These are phyloP conservation scores for Rutstroemia sp. DNA, from an alignment of 2,329 filamentous ascomycete species.

Conservation along the genomic window DNA sequence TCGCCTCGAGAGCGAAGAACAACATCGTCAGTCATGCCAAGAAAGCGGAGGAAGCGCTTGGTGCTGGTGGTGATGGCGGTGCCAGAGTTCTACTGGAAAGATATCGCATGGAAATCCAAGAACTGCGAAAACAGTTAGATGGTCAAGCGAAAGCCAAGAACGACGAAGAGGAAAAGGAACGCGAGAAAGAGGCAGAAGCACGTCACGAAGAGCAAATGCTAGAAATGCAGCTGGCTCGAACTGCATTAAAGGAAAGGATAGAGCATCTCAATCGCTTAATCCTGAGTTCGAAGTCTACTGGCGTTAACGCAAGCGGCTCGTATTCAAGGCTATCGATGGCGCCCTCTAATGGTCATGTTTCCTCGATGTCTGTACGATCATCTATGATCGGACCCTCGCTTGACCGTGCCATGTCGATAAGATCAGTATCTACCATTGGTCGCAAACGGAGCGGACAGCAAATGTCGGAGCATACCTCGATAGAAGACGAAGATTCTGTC, in stretches of 20 bases:
- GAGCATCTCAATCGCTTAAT: constrained; percentile 95
- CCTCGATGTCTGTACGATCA: constrained; percentile 54
- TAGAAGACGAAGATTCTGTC: constrained; percentile 58
- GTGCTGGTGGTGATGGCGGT: constrained; percentile 72
- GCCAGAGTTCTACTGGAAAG: constrained; percentile 83
- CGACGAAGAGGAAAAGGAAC: constrained; percentile 61
- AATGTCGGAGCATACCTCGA: constrained; percentile 22
- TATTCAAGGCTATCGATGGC: constrained; percentile 54
- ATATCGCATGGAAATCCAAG: constrained; percentile 64
- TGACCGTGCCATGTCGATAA: constrained; percentile 60
- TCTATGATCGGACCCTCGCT: constrained; percentile 59
- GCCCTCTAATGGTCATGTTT: constrained; percentile 34
- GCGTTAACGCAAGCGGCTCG: constrained; percentile 75
- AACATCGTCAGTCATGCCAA: constrained; percentile 97
- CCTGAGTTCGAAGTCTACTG: constrained; percentile 88
- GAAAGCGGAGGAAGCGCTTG: constrained; percentile 77
- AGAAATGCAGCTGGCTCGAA: constrained; percentile 95
- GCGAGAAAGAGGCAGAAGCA: constrained; percentile 73
- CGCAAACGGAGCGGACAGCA: constrained; percentile 19
- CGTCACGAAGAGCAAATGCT: constrained; percentile 96
- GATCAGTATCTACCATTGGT: constrained; percentile 39
- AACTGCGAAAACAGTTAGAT: constrained; percentile 74
- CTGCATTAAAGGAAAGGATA: constrained; percentile 92
- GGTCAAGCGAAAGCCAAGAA: constrained; percentile 66
- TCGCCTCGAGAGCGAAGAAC: constrained; percentile 93